Percentiles rank a stretch among this genome's conserved stretches.
Conservation (phyloP, 1,284 basidiomycete genomes). For the Apiotrichum brassicae region DNA sequence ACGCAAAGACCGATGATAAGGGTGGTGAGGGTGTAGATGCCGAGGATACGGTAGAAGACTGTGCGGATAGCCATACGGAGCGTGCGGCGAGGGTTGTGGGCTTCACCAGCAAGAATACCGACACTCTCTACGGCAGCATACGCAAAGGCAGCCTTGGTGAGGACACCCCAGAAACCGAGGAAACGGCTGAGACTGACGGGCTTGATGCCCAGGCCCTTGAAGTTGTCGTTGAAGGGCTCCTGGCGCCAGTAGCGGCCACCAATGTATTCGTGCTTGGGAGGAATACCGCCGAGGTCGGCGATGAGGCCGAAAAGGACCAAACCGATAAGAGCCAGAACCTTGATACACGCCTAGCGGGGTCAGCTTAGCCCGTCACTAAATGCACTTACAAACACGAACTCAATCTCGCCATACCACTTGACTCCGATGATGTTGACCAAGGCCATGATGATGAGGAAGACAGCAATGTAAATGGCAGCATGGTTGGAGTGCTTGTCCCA, state of each 20-base stretch:
- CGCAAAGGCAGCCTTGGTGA: slow-evolving; percentile 44
- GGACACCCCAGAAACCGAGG: slow-evolving; percentile 60
- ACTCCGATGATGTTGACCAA: slow-evolving; percentile 11
- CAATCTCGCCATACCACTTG: slow-evolving; percentile 15
- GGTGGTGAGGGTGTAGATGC: slow-evolving; percentile 52
- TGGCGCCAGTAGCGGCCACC: slow-evolving; percentile 57
- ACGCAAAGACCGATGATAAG: slow-evolving; percentile 42
- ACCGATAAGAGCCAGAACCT: slow-evolving; percentile 57
- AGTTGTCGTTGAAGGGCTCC: slow-evolving; percentile 48
- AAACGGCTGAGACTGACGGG: slow-evolving; percentile 41
- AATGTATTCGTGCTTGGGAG: slow-evolving; percentile 50
- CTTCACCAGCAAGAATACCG: slow-evolving; percentile 47
- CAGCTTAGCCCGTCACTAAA: slow-evolving; percentile 14
- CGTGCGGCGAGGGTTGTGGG: slow-evolving; percentile 59
- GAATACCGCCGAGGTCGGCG: slow-evolving; percentile 65
- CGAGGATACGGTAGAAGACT: slow-evolving; percentile 63
- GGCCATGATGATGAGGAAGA: slow-evolving; percentile 8
- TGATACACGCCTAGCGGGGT: slow-evolving; percentile 48
- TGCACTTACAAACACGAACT: slow-evolving; percentile 56
- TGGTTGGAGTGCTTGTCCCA: slow-evolving; percentile 56
- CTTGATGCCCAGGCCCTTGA: slow-evolving; percentile 14
- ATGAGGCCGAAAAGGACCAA: slow-evolving; percentile 58
- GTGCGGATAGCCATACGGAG: slow-evolving; percentile 65
- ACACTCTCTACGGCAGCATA: slow-evolving; percentile 43
- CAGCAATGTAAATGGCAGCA: slow-evolving; percentile 14